Percentiles rank a stretch among this genome's conserved stretches.
Evolutionary conservation across 1,284 basidiomycete genomes (phyloP).

Genomic region (Porodaedalea pini): DNA sequence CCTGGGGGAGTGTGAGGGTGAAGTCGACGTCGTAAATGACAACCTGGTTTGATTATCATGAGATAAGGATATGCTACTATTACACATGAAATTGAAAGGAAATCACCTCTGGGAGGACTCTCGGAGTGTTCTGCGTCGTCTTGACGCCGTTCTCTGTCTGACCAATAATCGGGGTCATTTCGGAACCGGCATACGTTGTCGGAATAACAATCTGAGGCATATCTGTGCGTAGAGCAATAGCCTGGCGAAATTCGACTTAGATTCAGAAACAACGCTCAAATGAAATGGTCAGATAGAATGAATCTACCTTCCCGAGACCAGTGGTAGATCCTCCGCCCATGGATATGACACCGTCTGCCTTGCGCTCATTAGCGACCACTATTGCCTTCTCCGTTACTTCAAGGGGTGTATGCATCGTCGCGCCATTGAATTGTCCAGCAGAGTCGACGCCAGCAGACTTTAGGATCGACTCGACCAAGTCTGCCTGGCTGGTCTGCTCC

Average conservation of each 20-base stretch:
- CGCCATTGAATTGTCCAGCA: slow-evolving; percentile 34
- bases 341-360: slow-evolving; percentile 40
- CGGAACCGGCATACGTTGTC: slow-evolving; percentile 44
- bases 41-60: slow-evolving; percentile 24
- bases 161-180: slow-evolving; percentile 43
- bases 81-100: not conserved
- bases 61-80: not conserved
- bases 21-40: slow-evolving; percentile 46
- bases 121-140: slow-evolving; percentile 39
- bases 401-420: slow-evolving; percentile 44
- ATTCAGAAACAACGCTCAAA: no score
- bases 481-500: slow-evolving; percentile 28
- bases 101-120: slow-evolving; percentile 35
- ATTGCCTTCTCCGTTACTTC: slow-evolving; percentile 39
- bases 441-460: slow-evolving; percentile 26
- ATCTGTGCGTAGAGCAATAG: slow-evolving; percentile 38
- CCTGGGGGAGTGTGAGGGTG: slow-evolving; percentile 38
- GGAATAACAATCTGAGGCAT: slow-evolving; percentile 44
- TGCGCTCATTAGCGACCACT: slow-evolving; percentile 28
- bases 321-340: slow-evolving; percentile 44
- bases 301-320: slow-evolving; percentile 36
- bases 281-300: no score
- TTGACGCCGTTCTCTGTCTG: slow-evolving; percentile 42
- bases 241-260: slow-evolving; percentile 20
- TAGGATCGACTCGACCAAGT: slow-evolving; percentile 29